Base-by-base conservation (phyloP, 306 rosid species). In the Fragaria vesca region DNA sequence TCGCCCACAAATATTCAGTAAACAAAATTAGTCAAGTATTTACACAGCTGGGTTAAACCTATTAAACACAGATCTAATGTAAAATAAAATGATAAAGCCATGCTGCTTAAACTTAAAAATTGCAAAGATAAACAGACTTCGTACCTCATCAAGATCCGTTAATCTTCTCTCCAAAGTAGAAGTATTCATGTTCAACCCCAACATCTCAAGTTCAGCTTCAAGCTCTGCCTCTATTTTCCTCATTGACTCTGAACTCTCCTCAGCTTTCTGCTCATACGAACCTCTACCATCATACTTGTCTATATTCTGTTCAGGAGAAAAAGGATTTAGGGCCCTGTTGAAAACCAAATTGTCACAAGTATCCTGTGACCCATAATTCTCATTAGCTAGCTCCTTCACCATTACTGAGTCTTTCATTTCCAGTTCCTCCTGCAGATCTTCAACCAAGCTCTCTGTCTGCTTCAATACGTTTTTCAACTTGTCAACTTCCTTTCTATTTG, bases 181-280 rank as follows among this genome's bases (percentile, higher is more conserved):
- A 20, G 85, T 72, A 82, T 81, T 86, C 82, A 87, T 86, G 83
- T 87, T 88, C 78, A 95, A 69, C 72, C 93, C 97, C 83, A 95
- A 70, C 73, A 92, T 91, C 92, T 89, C 93, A 21, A 95, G 92
- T 88, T 95, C 98, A 63, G 93, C 98, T 89, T 95, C 98, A 84
- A 95, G 98, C 85, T 95, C 98, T 43, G 97, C 98, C 81, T 92
- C 98, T 77, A 95, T 95, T 89, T 91, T 89, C 83, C 96, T 92
- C 81, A 89, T 84, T 40, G 87, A 81, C 45, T 86, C 93, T n/a
- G 88, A 87, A 81, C 80, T 81, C 74, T 83, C 84, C 61, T 83
- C 94, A 75, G 85, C 89, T 76, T 86, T 88, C 67, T 58, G 86
- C 73, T 85, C 78, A 78, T 54, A 82, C 42, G 75, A 68, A 81